Evolutionary conservation across 2,329 filamentous ascomycete genomes (phyloP), one percentile per base, ranked within the genome.

Genomic region (Beauveria bassiana): DNA sequence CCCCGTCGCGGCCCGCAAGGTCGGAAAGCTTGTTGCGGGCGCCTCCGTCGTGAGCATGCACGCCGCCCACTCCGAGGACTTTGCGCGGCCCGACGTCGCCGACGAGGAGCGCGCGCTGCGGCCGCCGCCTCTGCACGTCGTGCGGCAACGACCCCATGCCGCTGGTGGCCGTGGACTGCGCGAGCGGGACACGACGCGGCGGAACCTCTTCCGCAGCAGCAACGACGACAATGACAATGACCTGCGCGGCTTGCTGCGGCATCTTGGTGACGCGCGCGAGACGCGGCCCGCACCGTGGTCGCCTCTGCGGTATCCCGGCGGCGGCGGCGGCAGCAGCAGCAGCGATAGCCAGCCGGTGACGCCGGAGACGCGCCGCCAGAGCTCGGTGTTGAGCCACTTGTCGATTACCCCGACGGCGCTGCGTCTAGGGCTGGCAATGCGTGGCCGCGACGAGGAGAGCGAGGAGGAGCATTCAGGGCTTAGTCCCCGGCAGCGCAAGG

Each of bases 31-130:
- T 5, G 59, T 61, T 12, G 38, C 58, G 10, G 38, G 16, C 18
- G 10, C 38, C 38, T 50, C 52, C 26, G 28, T 57, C 18, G 14
- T 56, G 45, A 61, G 59, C 22, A 34, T 61, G 52, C 59, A 52
- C 14, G 59, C 42, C 3, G 26, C 43, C 22, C 46, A 55, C 5
- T 61, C 59, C 8, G 59, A 61, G 31, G 46, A 61, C 45, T 61
- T 61, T 52, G 12, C 52, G 18, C 38, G 57, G 24, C 50, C 59
- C 38, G 59, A 61, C 45, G 45, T 28, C 46, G 56, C 52, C n/a
- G 59, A 57, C 14, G 59, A 56, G 22, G 59, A 61, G 42, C 38
- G 52, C 34, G 59, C 42, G 31, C 34, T 61, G 53, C 52, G 20
- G 2, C 59, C 59, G 24, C 47, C 52, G 20, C 59, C 59, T 4